Percentiles rank a stretch among this genome's conserved stretches.
phyloP scores from a whole-genome alignment of 108 stramenopile species.

The Nitzschia inconspicua region DNA sequence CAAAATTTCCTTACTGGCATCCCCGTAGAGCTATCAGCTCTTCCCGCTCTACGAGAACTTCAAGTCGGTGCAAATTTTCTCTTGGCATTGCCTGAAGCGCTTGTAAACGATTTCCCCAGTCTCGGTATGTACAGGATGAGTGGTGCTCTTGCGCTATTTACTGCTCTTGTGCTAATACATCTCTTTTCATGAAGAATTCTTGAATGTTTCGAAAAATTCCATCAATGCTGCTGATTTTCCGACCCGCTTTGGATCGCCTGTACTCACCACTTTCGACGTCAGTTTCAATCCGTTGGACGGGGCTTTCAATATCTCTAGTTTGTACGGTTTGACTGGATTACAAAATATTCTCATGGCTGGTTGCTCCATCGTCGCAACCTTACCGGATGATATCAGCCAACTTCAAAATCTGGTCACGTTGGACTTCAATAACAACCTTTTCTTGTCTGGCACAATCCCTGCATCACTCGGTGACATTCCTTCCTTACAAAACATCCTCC shows the following conservation, averaged over 20 bases:
- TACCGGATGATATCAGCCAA: not conserved
- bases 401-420: not conserved
- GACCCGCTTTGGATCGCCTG: not conserved
- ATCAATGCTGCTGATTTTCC: slow-evolving; percentile 11
- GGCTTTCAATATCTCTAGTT: not conserved
- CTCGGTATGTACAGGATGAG: not conserved
- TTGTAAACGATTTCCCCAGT: slow-evolving; percentile 1
- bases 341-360: slow-evolving; percentile 9
- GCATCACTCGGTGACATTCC: slow-evolving; percentile 18
- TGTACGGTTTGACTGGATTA: slow-evolving; percentile 7
- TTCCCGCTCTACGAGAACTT: slow-evolving; percentile 18
- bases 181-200: not conserved
- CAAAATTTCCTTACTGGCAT: slow-evolving; percentile 21
- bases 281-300: slow-evolving; percentile 6
- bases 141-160: not conserved
- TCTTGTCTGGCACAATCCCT: slow-evolving; percentile 17
- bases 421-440: not conserved
- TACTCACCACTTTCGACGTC: slow-evolving; percentile 17
- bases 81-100: slow-evolving; percentile 3
- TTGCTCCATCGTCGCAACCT: not conserved
- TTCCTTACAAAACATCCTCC: not conserved
- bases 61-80: slow-evolving; percentile 5
- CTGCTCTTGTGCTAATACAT: not conserved
- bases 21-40: slow-evolving; percentile 16
- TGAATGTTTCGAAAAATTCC: slow-evolving; percentile 8